Base-by-base conservation (phyloP, 257 asterid genomes). In the Salvia splendens region DNA sequence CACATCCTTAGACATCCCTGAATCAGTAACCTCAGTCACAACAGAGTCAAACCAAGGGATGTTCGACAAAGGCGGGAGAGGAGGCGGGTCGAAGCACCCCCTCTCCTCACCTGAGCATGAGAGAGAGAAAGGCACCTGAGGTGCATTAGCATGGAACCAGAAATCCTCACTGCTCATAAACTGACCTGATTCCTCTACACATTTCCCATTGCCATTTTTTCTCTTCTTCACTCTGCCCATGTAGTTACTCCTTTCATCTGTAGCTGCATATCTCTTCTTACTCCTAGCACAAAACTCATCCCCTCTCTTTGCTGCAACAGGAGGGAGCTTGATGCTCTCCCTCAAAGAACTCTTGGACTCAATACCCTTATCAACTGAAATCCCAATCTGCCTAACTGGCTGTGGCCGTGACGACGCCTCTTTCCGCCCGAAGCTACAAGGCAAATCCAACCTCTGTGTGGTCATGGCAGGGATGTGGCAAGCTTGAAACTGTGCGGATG, bases 391-490 rank as follows among this genome's bases (percentile, higher is more conserved):
- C 75, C 95, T 86, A n/a, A 85, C 80, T 0, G 94, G 51, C 41
- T 86, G 97, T 1, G 88, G 68, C 77, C 95, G 71, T 1, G 86
- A 50, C 2, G 86, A 50, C 1, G 73, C 58, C 3, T 91, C 97
- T 72, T 94, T 94, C 3, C 89, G 71, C 0, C 75, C 78, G 66
- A 87, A 94, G 74, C 79, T 75, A 66, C 95, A 78, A 2, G 97
- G 97, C 65, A 94, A 77, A 69, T 94, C 99, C 85, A 94, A 79
- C 76, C 99, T 85, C 12, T 91, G 96, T 46, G 97, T 91, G 91
- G 88, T 94, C 99, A 94, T 93, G 78, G 92, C 73, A 49, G 95
- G 96, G 58, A 92, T 82, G 73, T 89, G 89, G 49, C 89, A 87
- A 87, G 91, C 87, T 80, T 91, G 90, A 76, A 91, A 91, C 80